Base-by-base conservation (phyloP, 1,139 yeast genomes). In the Saccharomycopsis phalli region DNA sequence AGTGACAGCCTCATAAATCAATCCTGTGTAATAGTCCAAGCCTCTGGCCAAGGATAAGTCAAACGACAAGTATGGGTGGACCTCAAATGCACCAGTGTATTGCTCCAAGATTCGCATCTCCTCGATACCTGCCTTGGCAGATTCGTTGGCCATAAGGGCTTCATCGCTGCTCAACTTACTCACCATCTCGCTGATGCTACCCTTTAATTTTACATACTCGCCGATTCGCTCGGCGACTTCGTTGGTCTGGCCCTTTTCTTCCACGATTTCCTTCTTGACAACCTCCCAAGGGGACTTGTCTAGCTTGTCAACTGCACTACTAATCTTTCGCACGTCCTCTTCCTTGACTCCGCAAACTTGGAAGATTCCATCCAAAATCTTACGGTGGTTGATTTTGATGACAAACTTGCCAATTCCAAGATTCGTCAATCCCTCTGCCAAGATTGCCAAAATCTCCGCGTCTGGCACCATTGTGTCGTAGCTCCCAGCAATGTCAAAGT, bases 11-110 rank as follows among this genome's bases (percentile, higher is more conserved):
- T 91, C 98, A 61, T 86, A 91, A 51, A 91, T 91, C 50, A 91
- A 71, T 32, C 98, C 98, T 20, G 98, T 91, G 65, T 91, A 91
- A 63, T 91, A 91, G 62, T 91, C 98, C 55, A 91, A 74, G 38
- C 98, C 98, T 69, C 98, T 79, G 27, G 98, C 98, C 50, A 91
- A 69, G 3, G 97, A 88, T 60, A 91, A 70, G 60, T 91, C 98
- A 53, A 91, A 88, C 13, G 91, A 81, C 45, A 86, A 66, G 59
- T 61, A 71, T 11, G 70, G 51, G 39, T 69, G 69, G 49, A 86
- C 76, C 14, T 71, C 81, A 53, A 84, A 84, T 5, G 95, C 94
- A 49, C 82, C 82, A 17, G 81, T 71, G 55, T 84, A 91, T 31
- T 76, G 79, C 47, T 83, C 78, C 58, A 84, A 71, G 14, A 74